Conservation (phyloP, 1,284 basidiomycete genomes). For the Garcileccinum viscosum region DNA sequence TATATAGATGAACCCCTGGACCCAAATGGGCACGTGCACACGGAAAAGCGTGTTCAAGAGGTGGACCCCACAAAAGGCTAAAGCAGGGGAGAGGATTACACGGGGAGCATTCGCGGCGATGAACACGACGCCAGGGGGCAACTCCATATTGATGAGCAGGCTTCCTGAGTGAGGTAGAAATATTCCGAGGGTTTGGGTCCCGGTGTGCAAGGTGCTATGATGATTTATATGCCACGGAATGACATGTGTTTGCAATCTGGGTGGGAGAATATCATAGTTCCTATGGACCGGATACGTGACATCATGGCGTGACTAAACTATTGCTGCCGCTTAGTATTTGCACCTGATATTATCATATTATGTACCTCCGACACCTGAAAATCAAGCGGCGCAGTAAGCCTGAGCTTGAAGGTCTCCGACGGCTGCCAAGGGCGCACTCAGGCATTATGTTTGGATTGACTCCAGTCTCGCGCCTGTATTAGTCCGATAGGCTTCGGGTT, state of each 20-base stretch:
- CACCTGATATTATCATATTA: neutral
- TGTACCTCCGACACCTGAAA: neutral
- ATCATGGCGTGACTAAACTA: too few relatives aligned
- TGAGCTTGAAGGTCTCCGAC: too few relatives aligned
- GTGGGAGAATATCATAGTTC: neutral
- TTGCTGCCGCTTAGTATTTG: neutral
- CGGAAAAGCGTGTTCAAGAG: conserved; percentile 9
- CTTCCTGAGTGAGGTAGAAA: neutral
- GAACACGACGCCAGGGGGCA: conserved; percentile 38
- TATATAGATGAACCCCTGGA: conserved; percentile 23
- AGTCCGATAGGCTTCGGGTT: neutral
- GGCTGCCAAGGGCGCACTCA: too few relatives aligned
- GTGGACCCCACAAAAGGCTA: conserved; percentile 21
- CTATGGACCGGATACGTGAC: neutral
- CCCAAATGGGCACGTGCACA: conserved; percentile 22
- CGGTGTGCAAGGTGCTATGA: neutral
- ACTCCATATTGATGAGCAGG: conserved; percentile 17
- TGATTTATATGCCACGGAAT: conserved; percentile 16
- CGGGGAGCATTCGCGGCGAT: conserved; percentile 26
- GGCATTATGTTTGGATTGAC: neutral
- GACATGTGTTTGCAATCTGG: conserved; percentile 16
- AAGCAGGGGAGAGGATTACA: conserved; percentile 25
- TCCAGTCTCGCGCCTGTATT: neutral
- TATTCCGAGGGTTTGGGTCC: neutral
- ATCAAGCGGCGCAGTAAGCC: neutral